phyloP scores from a whole-genome alignment of 768 basidiomycete species.

The Tephrocybe sp. region DNA sequence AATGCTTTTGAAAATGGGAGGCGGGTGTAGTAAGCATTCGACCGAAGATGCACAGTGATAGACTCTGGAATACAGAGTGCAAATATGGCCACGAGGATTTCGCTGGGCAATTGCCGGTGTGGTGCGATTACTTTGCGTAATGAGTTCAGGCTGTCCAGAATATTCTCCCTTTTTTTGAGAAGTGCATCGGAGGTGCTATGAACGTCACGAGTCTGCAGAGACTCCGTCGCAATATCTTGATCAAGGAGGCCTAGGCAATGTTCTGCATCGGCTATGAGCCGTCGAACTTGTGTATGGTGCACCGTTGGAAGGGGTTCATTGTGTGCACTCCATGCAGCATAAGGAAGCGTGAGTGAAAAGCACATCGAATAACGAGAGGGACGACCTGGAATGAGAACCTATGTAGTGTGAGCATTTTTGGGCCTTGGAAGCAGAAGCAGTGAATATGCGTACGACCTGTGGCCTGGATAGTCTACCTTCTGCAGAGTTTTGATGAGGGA shows the following conservation, averaged over 20 bases:
- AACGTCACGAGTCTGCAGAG: neutral
- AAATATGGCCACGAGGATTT: conserved; percentile 1
- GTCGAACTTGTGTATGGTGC: neutral
- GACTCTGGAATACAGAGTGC: neutral
- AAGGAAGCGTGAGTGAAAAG: neutral
- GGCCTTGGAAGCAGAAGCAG: too few species aligned
- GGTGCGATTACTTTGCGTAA: neutral
- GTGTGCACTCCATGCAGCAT: neutral
- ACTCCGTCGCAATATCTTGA: neutral
- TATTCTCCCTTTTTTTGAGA: neutral
- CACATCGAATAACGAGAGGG: neutral
- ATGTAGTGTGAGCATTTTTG: too few species aligned
- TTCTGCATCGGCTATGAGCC: neutral
- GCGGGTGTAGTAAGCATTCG: neutral
- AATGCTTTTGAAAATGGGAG: neutral
- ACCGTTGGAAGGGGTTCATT: neutral
- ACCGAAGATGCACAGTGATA: neutral
- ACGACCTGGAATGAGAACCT: too few species aligned
- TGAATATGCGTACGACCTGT: too few species aligned
- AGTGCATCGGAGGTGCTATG: neutral
- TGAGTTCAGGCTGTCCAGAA: neutral
- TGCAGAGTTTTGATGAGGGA: too few species aligned
- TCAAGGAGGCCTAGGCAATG: neutral
- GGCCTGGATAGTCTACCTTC: too few species aligned
- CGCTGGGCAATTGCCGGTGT: neutral